Base-by-base conservation (phyloP, 164 flowering plant genomes). In the Euptelea pleiosperma region DNA sequence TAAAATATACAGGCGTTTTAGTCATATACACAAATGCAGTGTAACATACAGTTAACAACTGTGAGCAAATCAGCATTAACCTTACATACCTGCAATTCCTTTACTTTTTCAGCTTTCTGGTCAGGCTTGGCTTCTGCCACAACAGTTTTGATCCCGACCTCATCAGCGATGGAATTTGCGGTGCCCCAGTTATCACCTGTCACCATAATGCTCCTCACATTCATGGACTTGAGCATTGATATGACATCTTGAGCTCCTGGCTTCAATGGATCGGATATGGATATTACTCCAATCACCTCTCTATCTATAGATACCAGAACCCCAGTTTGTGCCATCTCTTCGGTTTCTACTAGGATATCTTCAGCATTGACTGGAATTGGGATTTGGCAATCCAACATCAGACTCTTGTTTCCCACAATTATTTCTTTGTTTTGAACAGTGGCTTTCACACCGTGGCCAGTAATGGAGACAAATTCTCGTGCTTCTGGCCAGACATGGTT, bases 121-220 rank as follows among this genome's bases (percentile, higher is more conserved):
- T 81, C 86, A 21, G 96, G 98, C 62, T 80, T 82, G 30, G 95
- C 92, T 73, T 91, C 92, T 3, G 96, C 98, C 31, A 85, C 49
- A 5, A 91, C 89, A 18, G 67, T 66, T 29, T 79, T 86, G 33
- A 89, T 85, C 8, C 95, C 98, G 28, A 81, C 87, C 58, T 91
- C 79, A 22, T 69, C 70, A 45, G 98, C 95, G 56, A 89, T 82
- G 22, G 98, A 77, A 31, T 71, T 77, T 14, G 98, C 98, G 12
- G 98, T 92, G 19, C 95, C 96, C 85, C 83, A 75, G 41, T 92
- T 92, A 53, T 92, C 96, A 61, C 98, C 98, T 1, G 98, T 92
- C 54, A 87, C 93, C 83, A 92, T 66, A 59, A 89, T 79, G 74
- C 83, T 78, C 61, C 30, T 72, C 6, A 92, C 62, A 10, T 82